These are phyloP conservation scores for Termitomyces heimii DNA, from an alignment of 768 basidiomycete genomes.

Conservation along the genomic window DNA sequence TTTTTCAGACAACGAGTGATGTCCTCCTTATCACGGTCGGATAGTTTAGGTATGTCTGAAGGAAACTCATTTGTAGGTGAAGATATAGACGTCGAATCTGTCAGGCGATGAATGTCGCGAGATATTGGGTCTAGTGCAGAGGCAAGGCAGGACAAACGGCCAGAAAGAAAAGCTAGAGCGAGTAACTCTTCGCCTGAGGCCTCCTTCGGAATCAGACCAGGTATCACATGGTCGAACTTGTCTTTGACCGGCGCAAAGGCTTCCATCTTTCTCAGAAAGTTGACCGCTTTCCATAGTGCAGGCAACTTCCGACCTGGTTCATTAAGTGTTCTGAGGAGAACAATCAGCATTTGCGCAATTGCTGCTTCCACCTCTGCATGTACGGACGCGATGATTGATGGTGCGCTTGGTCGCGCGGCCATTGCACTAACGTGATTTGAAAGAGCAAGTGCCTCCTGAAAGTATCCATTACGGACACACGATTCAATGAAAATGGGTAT, in stretches of 20 bases:
- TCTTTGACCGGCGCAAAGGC: conserved; percentile 35
- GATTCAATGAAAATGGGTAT: conserved; percentile 88
- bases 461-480: conserved; percentile 89
- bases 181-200: conserved; percentile 64
- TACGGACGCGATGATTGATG: conserved; percentile 53
- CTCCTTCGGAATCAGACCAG: conserved; percentile 12
- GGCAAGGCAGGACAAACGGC: conserved; percentile 55
- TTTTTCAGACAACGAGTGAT: conserved; percentile 74
- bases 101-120: conserved; percentile 16
- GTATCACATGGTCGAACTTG: conserved; percentile 5
- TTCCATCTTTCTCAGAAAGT: conserved; percentile 81
- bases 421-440: conserved; percentile 62
- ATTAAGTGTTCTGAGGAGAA: conserved; percentile 72
- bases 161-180: conserved; percentile 79
- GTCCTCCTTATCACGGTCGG: conserved; percentile 58
- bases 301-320: conserved; percentile 84
- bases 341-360: conserved; percentile 66
- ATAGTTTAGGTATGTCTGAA: conserved; percentile 1
- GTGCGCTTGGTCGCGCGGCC: conserved; percentile 34
- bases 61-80: conserved; percentile 35
- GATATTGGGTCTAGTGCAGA: conserved; percentile 18
- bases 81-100: conserved; percentile 28
- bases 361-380: conserved; percentile 64
- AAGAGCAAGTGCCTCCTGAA: conserved; percentile 86
- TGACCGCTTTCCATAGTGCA: conserved; percentile 83